Evolutionary conservation across 495 filamentous ascomycete genomes (phyloP).

Genomic region (Hypoxylon cercidicola): DNA sequence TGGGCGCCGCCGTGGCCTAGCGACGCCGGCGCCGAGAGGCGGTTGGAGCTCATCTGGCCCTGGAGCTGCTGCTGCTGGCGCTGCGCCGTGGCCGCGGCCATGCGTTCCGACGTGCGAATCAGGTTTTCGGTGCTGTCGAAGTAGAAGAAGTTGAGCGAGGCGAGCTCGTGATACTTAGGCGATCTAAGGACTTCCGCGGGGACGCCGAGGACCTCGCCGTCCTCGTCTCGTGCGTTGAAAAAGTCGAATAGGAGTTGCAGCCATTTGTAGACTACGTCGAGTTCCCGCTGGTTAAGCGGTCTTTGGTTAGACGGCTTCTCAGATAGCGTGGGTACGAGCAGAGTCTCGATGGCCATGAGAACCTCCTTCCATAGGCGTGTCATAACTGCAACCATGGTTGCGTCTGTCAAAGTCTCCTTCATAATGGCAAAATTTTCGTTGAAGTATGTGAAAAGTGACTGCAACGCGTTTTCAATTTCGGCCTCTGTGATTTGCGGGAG

Average conservation of each 20-base stretch:
- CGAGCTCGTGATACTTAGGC: slow-evolving; percentile 97
- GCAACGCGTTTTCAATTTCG: slow-evolving; percentile 83
- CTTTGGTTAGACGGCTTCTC: slow-evolving; percentile 94
- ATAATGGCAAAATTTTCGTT: slow-evolving; percentile 99
- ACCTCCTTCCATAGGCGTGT: slow-evolving; percentile 98
- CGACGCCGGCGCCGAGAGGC: slow-evolving; percentile 76
- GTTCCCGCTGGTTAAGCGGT: slow-evolving; percentile 85
- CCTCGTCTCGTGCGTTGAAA: slow-evolving; percentile 93
- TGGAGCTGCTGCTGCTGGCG: slow-evolving; percentile 73
- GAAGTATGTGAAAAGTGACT: slow-evolving; percentile 94
- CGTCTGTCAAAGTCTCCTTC: slow-evolving; percentile 91
- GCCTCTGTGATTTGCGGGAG: slow-evolving; percentile 68
- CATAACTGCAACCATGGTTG: slow-evolving; percentile 98
- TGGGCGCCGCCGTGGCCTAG: slow-evolving; percentile 55
- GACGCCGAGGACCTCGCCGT: slow-evolving; percentile 86
- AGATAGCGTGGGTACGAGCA: slow-evolving; percentile 93
- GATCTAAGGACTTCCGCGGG: slow-evolving; percentile 91
- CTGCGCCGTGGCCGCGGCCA: slow-evolving; percentile 88
- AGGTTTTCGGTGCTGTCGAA: slow-evolving; percentile 92
- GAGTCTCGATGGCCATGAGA: slow-evolving; percentile 84
- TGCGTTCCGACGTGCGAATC: slow-evolving; percentile 90
- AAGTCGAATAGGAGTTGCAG: slow-evolving; percentile 91
- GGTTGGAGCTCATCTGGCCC: slow-evolving; percentile 59
- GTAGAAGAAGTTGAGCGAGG: slow-evolving; percentile 97
- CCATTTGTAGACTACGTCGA: slow-evolving; percentile 97